These are phyloP conservation scores for Picea glauca DNA, from an alignment of 75 land plant genomes.

Conservation along the genomic window DNA sequence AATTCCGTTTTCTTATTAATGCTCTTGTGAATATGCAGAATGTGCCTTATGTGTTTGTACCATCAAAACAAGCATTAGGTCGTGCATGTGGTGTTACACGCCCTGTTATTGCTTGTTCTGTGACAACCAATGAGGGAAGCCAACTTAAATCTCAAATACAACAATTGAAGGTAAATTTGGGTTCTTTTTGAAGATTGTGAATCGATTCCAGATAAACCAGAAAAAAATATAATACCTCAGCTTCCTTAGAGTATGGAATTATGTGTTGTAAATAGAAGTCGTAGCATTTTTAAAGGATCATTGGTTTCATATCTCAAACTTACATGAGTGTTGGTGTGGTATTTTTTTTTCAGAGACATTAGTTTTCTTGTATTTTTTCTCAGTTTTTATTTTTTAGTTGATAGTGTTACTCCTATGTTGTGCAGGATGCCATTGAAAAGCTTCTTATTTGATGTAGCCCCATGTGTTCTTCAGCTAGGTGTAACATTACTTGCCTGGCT, in stretches of 20 bases:
- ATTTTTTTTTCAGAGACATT: no score
- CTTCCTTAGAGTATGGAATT: no score
- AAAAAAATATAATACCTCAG: no score
- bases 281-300: no score
- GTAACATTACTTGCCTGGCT: neutral
- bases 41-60: conserved; percentile 73
- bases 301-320: no score
- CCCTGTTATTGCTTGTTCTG: conserved; percentile 69
- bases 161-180: conserved; percentile 43
- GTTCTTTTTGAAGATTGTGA: no score
- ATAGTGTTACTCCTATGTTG: neutral
- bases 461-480: neutral
- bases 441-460: conserved; percentile 40
- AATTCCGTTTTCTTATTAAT: no score
- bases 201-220: no score
- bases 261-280: no score
- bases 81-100: conserved; percentile 71
- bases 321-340: no score
- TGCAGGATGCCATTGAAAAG: conserved; percentile 69
- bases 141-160: conserved; percentile 61
- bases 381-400: neutral
- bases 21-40: conserved; percentile 19
- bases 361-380: neutral
- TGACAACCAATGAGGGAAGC: conserved; percentile 69
- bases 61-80: conserved; percentile 68